These are phyloP conservation scores for Psidium guajava DNA, from an alignment of 345 rosid genomes.

Conservation along the genomic window DNA sequence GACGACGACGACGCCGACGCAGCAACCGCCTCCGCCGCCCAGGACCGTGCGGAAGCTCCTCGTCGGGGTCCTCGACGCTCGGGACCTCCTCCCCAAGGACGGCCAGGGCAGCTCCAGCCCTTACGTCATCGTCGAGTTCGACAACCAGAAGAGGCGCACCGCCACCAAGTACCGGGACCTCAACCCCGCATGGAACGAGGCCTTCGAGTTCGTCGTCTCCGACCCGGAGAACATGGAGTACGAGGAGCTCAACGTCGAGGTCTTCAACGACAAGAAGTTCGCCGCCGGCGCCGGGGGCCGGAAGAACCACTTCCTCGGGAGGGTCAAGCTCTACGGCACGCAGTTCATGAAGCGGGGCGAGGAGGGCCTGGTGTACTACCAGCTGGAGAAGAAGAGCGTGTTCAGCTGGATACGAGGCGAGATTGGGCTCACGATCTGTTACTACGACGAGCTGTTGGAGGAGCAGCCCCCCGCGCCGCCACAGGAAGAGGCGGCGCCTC, in stretches of 20 bases:
- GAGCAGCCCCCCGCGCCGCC: conserved; percentile 26
- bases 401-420: conserved; percentile 91
- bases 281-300: conserved; percentile 65
- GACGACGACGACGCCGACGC: conserved; percentile 16
- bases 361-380: conserved; percentile 66
- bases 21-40: conserved; percentile 15
- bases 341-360: conserved; percentile 65
- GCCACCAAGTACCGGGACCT: conserved; percentile 66
- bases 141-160: conserved; percentile 64
- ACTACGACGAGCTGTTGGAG: conserved; percentile 37
- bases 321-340: conserved; percentile 79
- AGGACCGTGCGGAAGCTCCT: conserved; percentile 38
- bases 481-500: conserved; percentile 20
- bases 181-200: conserved; percentile 87
- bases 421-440: conserved; percentile 68
- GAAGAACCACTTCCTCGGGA: conserved; percentile 80
- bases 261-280: conserved; percentile 63
- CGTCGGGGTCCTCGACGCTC: conserved; percentile 70
- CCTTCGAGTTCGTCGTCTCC: conserved; percentile 65
- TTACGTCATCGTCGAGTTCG: conserved; percentile 74
- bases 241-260: conserved; percentile 82
- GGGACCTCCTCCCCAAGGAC: conserved; percentile 81
- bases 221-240: conserved; percentile 62
- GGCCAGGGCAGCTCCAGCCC: conserved; percentile 97
- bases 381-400: conserved; percentile 85